These are phyloP conservation scores for Emericellopsis cladophorae DNA, from an alignment of 2,329 filamentous ascomycete genomes.

Conservation along the genomic window DNA sequence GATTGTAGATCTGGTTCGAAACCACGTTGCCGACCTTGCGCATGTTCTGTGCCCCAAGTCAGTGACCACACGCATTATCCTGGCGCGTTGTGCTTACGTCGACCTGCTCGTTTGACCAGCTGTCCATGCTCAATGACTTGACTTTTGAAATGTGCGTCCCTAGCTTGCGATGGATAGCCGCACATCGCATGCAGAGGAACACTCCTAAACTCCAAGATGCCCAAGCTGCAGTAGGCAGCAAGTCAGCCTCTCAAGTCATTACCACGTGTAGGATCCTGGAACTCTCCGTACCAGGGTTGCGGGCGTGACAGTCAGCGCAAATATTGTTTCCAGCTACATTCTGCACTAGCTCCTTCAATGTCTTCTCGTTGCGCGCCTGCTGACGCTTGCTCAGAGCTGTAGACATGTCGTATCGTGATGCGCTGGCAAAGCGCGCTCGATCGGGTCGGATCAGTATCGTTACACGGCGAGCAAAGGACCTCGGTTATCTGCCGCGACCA, in stretches of 20 bases:
- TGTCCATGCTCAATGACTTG: conserved; percentile 98
- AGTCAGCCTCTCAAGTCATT: neutral
- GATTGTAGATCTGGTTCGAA: conserved; percentile 85
- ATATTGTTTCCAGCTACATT: conserved; percentile 75
- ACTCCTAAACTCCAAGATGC: conserved; percentile 94
- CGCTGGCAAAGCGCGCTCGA: neutral
- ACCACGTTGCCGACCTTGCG: conserved; percentile 75
- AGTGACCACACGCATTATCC: neutral
- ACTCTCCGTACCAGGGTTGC: conserved; percentile 67
- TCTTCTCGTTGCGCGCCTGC: conserved; percentile 91
- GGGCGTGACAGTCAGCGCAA: conserved; percentile 85
- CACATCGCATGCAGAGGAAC: conserved; percentile 97
- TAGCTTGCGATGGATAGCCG: conserved; percentile 85
- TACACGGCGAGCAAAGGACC: too few species aligned
- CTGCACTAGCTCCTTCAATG: conserved; percentile 79
- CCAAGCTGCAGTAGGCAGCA: conserved; percentile 53
- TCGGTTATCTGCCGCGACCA: too few species aligned
- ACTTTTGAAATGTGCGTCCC: conserved; percentile 98
- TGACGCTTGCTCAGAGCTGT: conserved; percentile 82
- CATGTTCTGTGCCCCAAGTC: conserved; percentile 57
- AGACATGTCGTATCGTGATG: conserved; percentile 40
- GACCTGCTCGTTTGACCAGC: conserved; percentile 90
- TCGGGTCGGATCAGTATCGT: too few species aligned
- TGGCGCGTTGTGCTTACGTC: conserved; percentile 46
- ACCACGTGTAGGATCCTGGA: neutral